Percentiles rank a stretch among this genome's conserved stretches.
These are phyloP conservation scores for Pseudozyma pruni DNA, from an alignment of 1,284 basidiomycete species.

Conservation along the genomic window DNA sequence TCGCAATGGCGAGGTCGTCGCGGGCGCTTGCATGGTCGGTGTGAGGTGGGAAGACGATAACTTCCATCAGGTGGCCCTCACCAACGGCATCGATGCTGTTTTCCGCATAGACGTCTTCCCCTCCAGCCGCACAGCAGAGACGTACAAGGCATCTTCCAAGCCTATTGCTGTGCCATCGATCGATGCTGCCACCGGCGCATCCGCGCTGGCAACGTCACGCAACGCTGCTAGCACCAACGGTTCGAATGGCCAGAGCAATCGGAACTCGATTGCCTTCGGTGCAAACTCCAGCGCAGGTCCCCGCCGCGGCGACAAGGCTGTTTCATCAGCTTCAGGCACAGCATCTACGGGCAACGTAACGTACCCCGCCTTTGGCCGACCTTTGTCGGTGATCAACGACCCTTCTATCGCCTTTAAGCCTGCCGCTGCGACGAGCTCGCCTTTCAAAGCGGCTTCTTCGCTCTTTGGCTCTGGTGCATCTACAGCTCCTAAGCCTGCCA, in stretches of 20 bases:
- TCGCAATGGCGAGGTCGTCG: slow-evolving; percentile 51
- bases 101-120: slow-evolving; percentile 52
- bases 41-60: slow-evolving; percentile 60
- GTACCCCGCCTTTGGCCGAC: slow-evolving; percentile 41
- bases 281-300: slow-evolving; percentile 12
- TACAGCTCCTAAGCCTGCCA: slow-evolving; percentile 14
- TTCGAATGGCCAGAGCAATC: slow-evolving; percentile 10
- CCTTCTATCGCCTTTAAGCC: slow-evolving; percentile 36
- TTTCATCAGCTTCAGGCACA: not conserved
- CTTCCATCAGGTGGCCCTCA: slow-evolving; percentile 51
- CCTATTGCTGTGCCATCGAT: slow-evolving; percentile 30
- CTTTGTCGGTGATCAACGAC: slow-evolving; percentile 46
- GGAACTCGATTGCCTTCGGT: slow-evolving; percentile 29
- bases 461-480: slow-evolving; percentile 36
- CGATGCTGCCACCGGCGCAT: slow-evolving; percentile 15
- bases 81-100: slow-evolving; percentile 53
- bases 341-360: slow-evolving; percentile 7
- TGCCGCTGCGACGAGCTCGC: slow-evolving; percentile 31
- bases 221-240: not conserved
- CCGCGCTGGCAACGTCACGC: slow-evolving; percentile 13
- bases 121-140: slow-evolving; percentile 31
- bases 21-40: slow-evolving; percentile 53
- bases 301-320: slow-evolving; percentile 9
- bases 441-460: slow-evolving; percentile 47
- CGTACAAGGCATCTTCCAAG: slow-evolving; percentile 33